Percentiles rank a stretch among this genome's conserved stretches.
Evolutionary conservation across 345 rosid species (phyloP).

Genomic region (Lenwebbia sp.): DNA sequence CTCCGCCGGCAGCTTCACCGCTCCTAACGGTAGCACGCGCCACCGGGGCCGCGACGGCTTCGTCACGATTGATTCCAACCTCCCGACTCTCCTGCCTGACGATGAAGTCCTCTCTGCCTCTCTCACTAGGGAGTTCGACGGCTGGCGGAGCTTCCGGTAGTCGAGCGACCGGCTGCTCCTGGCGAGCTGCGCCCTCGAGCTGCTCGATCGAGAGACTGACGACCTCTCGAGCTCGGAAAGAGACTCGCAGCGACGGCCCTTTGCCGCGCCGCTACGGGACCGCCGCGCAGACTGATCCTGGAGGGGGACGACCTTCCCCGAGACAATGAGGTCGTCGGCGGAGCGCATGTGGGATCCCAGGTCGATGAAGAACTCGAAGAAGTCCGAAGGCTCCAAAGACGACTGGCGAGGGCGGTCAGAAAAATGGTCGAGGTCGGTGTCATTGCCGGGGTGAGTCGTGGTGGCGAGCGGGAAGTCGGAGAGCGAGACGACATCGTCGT

Average conservation of each 20-base stretch:
- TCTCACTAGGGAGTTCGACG: background rate
- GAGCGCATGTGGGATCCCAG: constrained; percentile 27
- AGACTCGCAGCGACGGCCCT: constrained; percentile 38
- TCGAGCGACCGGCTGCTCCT: constrained; percentile 60
- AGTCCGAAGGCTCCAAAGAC: background rate
- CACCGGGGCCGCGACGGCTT: constrained; percentile 37
- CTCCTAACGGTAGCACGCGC: constrained; percentile 57
- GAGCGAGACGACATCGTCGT: constrained; percentile 39
- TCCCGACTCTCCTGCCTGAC: constrained; percentile 12
- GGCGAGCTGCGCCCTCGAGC: constrained; percentile 13
- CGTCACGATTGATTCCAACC: background rate
- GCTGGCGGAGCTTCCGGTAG: constrained; percentile 26
- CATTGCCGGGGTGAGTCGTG: background rate
- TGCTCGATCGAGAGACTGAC: background rate
- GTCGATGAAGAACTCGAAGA: constrained; percentile 4
- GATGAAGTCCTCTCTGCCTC: constrained; percentile 11
- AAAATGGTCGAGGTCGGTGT: background rate
- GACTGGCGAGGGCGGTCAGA: background rate
- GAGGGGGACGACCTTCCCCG: constrained; percentile 59
- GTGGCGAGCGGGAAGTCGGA: constrained; percentile 28
- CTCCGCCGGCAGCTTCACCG: constrained; percentile 44
- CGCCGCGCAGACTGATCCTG: constrained; percentile 5
- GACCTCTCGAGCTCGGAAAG: constrained; percentile 17
- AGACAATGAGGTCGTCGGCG: constrained; percentile 63
- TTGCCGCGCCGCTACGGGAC: no score